These are phyloP conservation scores for Ichthyophonus hoferi DNA, from an alignment of 208 protist species.

Conservation along the genomic window DNA sequence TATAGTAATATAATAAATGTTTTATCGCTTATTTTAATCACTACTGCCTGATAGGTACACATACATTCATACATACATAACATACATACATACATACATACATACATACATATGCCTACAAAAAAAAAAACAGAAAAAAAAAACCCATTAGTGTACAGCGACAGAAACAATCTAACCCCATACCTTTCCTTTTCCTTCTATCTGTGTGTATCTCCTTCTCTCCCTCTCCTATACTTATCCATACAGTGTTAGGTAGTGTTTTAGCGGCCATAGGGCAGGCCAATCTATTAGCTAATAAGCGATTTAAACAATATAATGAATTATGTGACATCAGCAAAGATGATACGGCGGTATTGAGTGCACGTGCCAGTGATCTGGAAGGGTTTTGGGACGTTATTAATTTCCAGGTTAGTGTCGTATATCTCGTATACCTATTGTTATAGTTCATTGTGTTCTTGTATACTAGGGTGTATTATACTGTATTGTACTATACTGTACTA, in stretches of 20 bases:
- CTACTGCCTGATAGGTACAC: neutral
- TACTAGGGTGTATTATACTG: too few relatives aligned
- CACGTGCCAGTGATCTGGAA: conserved; percentile 17
- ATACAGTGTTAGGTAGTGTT: conserved; percentile 13
- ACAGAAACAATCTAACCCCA: neutral
- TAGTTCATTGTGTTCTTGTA: too few relatives aligned
- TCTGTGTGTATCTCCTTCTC: neutral
- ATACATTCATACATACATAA: neutral
- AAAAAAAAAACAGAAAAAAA: neutral
- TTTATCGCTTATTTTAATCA: neutral
- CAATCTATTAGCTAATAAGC: conserved; percentile 5
- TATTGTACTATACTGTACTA: too few relatives aligned
- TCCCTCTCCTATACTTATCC: neutral
- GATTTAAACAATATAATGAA: conserved; percentile 32
- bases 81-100: neutral
- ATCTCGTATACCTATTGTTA: too few relatives aligned
- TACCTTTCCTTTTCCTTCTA: neutral
- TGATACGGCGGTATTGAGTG: conserved; percentile 5
- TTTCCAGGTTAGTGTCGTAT: conserved; percentile 30
- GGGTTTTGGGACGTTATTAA: conserved; percentile 44
- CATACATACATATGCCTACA: neutral
- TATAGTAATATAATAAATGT: neutral
- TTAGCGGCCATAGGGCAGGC: conserved; percentile 21
- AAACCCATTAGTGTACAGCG: neutral
- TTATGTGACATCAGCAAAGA: conserved; percentile 34